A percentile compares a stretch with the other conserved stretches of the same genome.
phyloP scores from a whole-genome alignment of 2,329 filamentous ascomycete genomes.

The Colletotrichum sp. region DNA sequence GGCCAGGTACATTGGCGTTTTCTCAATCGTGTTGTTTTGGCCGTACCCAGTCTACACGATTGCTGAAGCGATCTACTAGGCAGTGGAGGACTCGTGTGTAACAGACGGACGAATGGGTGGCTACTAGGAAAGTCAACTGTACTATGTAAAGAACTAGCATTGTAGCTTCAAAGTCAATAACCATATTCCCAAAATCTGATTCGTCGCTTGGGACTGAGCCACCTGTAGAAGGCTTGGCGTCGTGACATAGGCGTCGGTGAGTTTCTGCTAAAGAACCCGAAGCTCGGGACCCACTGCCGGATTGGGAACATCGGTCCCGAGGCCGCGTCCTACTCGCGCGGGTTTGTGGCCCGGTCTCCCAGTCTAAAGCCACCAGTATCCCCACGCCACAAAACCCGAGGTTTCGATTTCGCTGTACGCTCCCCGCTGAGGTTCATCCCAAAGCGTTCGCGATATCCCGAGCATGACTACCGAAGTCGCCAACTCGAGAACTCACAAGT shows the following conservation, averaged over 20 bases:
- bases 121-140: background rate
- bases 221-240: background rate
- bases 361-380: background rate
- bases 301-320: slow-evolving; percentile 3
- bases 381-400: background rate
- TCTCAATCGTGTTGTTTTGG: background rate
- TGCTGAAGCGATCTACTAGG: background rate
- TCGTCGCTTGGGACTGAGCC: background rate
- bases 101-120: background rate
- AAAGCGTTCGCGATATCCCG: background rate
- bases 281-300: background rate
- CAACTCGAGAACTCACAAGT: slow-evolving; percentile 24
- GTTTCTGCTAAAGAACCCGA: background rate
- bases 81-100: background rate
- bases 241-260: background rate
- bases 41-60: background rate
- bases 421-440: background rate
- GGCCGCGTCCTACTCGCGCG: background rate
- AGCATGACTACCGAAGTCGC: background rate
- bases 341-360: background rate
- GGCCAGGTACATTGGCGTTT: background rate
- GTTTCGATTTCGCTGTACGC: background rate
- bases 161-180: background rate
- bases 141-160: background rate
- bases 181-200: background rate